These are phyloP conservation scores for Azolla pinnata DNA, from an alignment of 75 land plant species.

Conservation along the genomic window DNA sequence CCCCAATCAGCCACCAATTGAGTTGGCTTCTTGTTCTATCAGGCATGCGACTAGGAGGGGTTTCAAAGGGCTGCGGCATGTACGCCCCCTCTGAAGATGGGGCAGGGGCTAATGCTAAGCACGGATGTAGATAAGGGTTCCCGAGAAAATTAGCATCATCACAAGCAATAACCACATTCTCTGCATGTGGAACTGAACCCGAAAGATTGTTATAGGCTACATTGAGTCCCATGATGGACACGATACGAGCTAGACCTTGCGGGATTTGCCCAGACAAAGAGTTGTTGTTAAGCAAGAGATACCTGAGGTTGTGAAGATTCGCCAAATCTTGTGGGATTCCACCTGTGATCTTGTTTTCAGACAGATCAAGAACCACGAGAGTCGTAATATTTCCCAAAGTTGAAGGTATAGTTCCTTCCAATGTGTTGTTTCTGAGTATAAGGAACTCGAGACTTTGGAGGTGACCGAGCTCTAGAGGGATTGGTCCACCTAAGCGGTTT, in stretches of 20 bases:
- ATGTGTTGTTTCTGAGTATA: conserved; percentile 36
- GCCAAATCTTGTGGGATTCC: conserved; percentile 47
- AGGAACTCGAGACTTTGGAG: conserved; percentile 35
- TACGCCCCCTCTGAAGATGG: conserved; percentile 19
- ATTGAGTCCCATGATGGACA: conserved; percentile 35
- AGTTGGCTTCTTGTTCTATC: conserved; percentile 12
- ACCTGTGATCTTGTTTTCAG: conserved; percentile 45
- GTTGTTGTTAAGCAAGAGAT: conserved; percentile 45
- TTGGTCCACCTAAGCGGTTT: conserved; percentile 37
- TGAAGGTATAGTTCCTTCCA: conserved; percentile 48
- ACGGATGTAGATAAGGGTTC: conserved; percentile 23
- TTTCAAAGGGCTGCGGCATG: conserved; percentile 8
- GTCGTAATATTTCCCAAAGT: conserved; percentile 25
- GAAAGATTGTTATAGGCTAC: conserved; percentile 75
- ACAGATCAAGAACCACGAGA: conserved; percentile 47
- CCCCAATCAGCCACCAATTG: conserved; percentile 48
- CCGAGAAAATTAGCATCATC: conserved; percentile 22
- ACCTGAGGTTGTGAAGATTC: conserved; percentile 24
- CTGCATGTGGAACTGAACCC: conserved; percentile 32
- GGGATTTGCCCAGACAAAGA: conserved; percentile 59
- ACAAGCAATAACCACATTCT: conserved; percentile 14
- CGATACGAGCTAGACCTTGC: conserved; percentile 33
- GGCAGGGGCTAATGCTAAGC: conserved; percentile 12
- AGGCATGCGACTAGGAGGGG: conserved; percentile 1
- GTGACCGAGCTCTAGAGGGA: conserved; percentile 34